These are phyloP conservation scores for Lophiotrema nucula DNA, from an alignment of 495 filamentous ascomycete genomes.

Conservation along the genomic window DNA sequence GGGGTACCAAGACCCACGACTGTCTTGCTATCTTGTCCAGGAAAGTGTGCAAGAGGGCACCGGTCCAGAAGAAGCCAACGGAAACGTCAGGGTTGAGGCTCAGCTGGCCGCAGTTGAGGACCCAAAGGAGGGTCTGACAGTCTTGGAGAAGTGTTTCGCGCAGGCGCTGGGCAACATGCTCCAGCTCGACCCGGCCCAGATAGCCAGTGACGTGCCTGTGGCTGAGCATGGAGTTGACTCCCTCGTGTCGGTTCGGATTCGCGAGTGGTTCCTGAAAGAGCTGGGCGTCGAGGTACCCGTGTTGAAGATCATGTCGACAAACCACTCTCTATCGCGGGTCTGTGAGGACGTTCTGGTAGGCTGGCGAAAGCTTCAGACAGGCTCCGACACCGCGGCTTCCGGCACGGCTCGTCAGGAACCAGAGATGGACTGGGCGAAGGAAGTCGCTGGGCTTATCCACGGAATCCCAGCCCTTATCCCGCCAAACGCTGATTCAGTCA, in stretches of 20 bases:
- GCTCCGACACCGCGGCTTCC: too few species aligned
- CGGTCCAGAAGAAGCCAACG: not conserved
- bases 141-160: not conserved
- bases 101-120: not conserved
- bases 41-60: not conserved
- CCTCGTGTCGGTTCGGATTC: constrained; percentile 59
- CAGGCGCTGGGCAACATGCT: not conserved
- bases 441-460: too few species aligned
- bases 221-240: constrained; percentile 56
- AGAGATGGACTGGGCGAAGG: too few species aligned
- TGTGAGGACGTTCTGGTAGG: not conserved
- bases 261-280: constrained; percentile 61
- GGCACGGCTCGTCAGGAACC: too few species aligned
- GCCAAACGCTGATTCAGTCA: too few species aligned
- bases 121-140: not conserved
- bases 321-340: not conserved
- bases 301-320: not conserved
- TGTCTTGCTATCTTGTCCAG: not conserved
- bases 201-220: not conserved
- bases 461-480: too few species aligned
- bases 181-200: not conserved
- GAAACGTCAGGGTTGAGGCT: not conserved
- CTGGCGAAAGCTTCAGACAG: constrained; percentile 1
- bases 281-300: constrained; percentile 43
- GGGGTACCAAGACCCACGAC: not conserved